Percentiles rank a stretch among this genome's conserved stretches.
Evolutionary conservation across 805 yeast genomes (phyloP).

Genomic region (Metschnikowia orientalis): DNA sequence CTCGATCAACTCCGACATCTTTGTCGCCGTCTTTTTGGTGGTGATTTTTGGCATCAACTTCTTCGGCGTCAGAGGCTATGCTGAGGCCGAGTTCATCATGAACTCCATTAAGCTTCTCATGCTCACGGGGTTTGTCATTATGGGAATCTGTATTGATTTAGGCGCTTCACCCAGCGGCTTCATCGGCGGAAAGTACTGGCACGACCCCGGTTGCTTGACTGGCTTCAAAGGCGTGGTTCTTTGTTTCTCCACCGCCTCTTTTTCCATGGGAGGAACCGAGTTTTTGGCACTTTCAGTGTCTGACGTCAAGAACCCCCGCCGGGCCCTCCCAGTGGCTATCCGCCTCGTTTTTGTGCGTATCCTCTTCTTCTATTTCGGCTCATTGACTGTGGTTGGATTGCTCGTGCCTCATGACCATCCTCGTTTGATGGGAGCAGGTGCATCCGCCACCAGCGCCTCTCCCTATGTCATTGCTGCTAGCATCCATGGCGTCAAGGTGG

Average conservation of each 20-base stretch:
- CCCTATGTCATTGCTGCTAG: slow-evolving; percentile 29
- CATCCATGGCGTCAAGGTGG: slow-evolving; percentile 25
- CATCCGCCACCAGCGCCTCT: slow-evolving; percentile 27
- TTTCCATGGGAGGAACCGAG: slow-evolving; percentile 39
- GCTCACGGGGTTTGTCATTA: slow-evolving; percentile 39
- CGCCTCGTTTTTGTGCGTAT: slow-evolving; percentile 38
- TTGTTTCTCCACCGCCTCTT: slow-evolving; percentile 39
- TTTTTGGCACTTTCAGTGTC: slow-evolving; percentile 37
- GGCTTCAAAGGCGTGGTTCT: slow-evolving; percentile 38
- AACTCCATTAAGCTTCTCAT: slow-evolving; percentile 34
- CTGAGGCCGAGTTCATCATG: slow-evolving; percentile 40
- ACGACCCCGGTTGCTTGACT: slow-evolving; percentile 34
- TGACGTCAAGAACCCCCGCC: slow-evolving; percentile 36
- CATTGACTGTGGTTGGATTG: slow-evolving; percentile 36
- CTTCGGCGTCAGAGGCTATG: slow-evolving; percentile 45
- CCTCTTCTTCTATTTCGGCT: slow-evolving; percentile 36
- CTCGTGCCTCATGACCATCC: slow-evolving; percentile 35
- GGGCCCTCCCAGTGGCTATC: slow-evolving; percentile 40
- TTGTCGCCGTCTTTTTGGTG: slow-evolving; percentile 49
- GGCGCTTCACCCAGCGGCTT: slow-evolving; percentile 30
- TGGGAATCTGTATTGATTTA: slow-evolving; percentile 37
- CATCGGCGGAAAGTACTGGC: slow-evolving; percentile 41
- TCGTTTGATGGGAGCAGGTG: slow-evolving; percentile 32
- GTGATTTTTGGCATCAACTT: slow-evolving; percentile 44
- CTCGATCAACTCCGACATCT: slow-evolving; percentile 49